These are phyloP conservation scores for Alternaria hordeiaustralica DNA, from an alignment of 2,329 filamentous ascomycete species.

Conservation along the genomic window DNA sequence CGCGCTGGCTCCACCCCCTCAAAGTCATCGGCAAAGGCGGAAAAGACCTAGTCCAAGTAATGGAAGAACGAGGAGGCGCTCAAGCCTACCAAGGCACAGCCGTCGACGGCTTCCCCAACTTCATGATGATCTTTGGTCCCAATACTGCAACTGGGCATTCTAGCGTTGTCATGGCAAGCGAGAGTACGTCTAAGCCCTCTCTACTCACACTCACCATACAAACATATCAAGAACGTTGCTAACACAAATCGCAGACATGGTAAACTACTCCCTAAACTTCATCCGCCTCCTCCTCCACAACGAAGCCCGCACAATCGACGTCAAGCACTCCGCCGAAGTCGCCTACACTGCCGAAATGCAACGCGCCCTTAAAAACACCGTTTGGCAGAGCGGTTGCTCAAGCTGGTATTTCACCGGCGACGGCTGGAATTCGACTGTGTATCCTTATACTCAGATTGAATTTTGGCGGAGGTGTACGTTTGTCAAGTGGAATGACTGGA, in stretches of 20 bases:
- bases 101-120: constrained; percentile 65
- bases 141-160: constrained; percentile 69
- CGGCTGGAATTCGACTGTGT: constrained; percentile 81
- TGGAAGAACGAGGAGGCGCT: constrained; percentile 65
- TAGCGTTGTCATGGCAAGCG: constrained; percentile 64
- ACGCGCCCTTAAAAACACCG: constrained; percentile 56
- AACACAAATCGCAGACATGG: constrained; percentile 49
- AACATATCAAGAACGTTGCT: background rate
- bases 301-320: constrained; percentile 90
- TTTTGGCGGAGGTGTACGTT: constrained; percentile 60
- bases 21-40: constrained; percentile 60
- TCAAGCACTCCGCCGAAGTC: constrained; percentile 76
- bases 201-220: background rate
- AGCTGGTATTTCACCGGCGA: constrained; percentile 76
- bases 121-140: constrained; percentile 69
- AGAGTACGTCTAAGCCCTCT: constrained; percentile 48
- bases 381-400: constrained; percentile 59
- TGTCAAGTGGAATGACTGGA: constrained; percentile 62
- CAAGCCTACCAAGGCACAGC: constrained; percentile 67
- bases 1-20: constrained; percentile 61
- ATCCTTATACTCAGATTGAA: constrained; percentile 56
- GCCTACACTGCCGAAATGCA: constrained; percentile 59
- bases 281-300: constrained; percentile 77
- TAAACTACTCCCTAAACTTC: constrained; percentile 66
- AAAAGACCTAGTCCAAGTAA: constrained; percentile 61